phyloP scores from a whole-genome alignment of 768 basidiomycete genomes.

The Suillus clintonianus region DNA sequence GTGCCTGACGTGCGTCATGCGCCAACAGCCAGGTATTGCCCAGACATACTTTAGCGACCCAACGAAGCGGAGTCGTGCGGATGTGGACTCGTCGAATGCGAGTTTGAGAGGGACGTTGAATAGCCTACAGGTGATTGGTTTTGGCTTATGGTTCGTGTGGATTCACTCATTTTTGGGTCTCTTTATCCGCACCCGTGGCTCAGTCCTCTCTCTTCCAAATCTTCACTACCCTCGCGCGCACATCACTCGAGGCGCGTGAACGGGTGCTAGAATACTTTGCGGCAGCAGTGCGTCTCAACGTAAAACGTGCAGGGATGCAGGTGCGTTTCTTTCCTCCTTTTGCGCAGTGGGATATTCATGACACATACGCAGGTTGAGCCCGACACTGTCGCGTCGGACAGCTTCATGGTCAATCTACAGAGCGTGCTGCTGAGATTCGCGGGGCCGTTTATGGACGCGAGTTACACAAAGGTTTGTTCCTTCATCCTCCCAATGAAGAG shows the following conservation, averaged over 20 bases:
- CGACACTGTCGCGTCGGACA: slow-evolving; percentile 83
- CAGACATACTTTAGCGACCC: slow-evolving; percentile 85
- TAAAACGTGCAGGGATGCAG: slow-evolving; percentile 89
- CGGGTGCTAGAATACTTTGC: slow-evolving; percentile 83
- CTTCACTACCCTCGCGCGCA: slow-evolving; percentile 85
- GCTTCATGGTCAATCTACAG: slow-evolving; percentile 91
- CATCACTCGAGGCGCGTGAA: slow-evolving; percentile 77
- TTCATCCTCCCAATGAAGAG: slow-evolving; percentile 5
- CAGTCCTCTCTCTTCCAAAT: slow-evolving; percentile 78
- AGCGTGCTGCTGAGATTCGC: slow-evolving; percentile 81
- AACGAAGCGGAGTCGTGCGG: slow-evolving; percentile 68
- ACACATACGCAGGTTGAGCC: slow-evolving; percentile 66
- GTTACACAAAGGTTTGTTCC: slow-evolving; percentile 72
- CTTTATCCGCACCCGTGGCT: slow-evolving; percentile 2
- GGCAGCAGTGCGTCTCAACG: slow-evolving; percentile 71
- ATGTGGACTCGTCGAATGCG: slow-evolving; percentile 80
- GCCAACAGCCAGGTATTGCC: slow-evolving; percentile 67
- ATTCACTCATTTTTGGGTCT: neutral
- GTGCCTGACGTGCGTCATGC: neutral
- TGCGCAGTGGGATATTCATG: neutral
- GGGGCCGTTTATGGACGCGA: slow-evolving; percentile 93
- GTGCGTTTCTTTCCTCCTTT: slow-evolving; percentile 36
- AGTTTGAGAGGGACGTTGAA: slow-evolving; percentile 87
- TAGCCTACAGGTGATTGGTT: slow-evolving; percentile 67
- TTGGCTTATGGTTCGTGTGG: neutral